These are phyloP conservation scores for Eucalyptus globulus DNA, from an alignment of 345 rosid genomes.

Conservation along the genomic window DNA sequence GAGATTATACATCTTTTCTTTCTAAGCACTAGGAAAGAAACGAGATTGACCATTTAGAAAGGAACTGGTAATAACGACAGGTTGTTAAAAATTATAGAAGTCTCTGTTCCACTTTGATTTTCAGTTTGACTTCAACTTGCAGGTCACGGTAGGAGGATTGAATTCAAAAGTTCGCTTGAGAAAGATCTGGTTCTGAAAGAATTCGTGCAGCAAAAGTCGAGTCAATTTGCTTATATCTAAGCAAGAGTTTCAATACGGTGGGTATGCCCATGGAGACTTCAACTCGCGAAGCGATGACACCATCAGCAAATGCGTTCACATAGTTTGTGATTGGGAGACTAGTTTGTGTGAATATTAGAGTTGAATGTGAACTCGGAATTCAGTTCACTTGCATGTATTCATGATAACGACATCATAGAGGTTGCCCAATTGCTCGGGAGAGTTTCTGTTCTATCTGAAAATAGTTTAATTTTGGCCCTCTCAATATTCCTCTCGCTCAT, in stretches of 20 bases:
- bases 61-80: background rate
- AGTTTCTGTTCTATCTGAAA: background rate
- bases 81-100: background rate
- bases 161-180: background rate
- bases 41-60: background rate
- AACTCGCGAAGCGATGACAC: background rate
- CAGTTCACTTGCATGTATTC: background rate
- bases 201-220: background rate
- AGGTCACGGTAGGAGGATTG: conserved; percentile 19
- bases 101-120: background rate
- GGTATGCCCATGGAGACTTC: background rate
- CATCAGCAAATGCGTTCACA: background rate
- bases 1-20: background rate
- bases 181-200: background rate
- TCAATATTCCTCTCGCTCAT: background rate
- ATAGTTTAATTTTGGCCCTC: background rate
- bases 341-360: background rate
- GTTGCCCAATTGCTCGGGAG: background rate
- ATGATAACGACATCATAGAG: background rate
- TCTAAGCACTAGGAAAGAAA: background rate
- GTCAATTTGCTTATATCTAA: background rate
- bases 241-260: background rate
- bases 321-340: background rate
- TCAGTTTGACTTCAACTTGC: background rate
- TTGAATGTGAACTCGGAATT: background rate